phyloP scores from a whole-genome alignment of 768 basidiomycete genomes.

The Amanita molliuscula region DNA sequence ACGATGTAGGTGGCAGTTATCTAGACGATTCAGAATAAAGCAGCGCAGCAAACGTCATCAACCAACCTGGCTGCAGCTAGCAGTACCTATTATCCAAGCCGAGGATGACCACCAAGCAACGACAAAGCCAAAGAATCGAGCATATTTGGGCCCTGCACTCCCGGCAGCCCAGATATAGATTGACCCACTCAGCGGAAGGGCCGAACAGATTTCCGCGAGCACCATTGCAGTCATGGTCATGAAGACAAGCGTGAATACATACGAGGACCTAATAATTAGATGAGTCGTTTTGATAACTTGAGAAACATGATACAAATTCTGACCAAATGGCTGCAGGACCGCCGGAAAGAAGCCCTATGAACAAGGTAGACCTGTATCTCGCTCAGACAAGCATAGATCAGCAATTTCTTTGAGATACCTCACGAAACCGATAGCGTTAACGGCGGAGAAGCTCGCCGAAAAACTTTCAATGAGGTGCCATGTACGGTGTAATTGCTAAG shows the following conservation, averaged over 20 bases:
- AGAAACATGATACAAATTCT: slow-evolving; percentile 7
- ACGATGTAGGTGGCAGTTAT: slow-evolving; percentile 86
- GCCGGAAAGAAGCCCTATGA: slow-evolving; percentile 75
- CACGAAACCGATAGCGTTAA: too few relatives aligned
- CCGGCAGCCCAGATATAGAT: slow-evolving; percentile 96
- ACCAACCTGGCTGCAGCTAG: slow-evolving; percentile 76
- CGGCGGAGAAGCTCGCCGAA: slow-evolving; percentile 75
- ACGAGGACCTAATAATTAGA: slow-evolving; percentile 65
- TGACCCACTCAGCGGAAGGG: slow-evolving; percentile 77
- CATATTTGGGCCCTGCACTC: slow-evolving; percentile 82
- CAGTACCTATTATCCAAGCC: slow-evolving; percentile 91
- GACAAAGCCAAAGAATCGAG: slow-evolving; percentile 77
- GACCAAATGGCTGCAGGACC: slow-evolving; percentile 85
- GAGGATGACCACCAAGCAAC: slow-evolving; percentile 93
- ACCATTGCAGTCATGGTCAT: slow-evolving; percentile 84
- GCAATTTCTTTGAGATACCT: background rate
- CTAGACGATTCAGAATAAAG: slow-evolving; percentile 23
- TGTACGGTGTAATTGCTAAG: slow-evolving; percentile 73
- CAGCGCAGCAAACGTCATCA: background rate
- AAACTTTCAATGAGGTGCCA: slow-evolving; percentile 83
- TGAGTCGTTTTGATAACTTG: background rate
- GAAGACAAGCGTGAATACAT: slow-evolving; percentile 70
- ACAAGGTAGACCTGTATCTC: slow-evolving; percentile 52
- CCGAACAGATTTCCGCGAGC: slow-evolving; percentile 86
- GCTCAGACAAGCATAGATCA: slow-evolving; percentile 1